Evolutionary conservation across 106 monocot genomes (phyloP), one percentile per base, ranked within the genome.

Genomic region (Allium fistulosum): DNA sequence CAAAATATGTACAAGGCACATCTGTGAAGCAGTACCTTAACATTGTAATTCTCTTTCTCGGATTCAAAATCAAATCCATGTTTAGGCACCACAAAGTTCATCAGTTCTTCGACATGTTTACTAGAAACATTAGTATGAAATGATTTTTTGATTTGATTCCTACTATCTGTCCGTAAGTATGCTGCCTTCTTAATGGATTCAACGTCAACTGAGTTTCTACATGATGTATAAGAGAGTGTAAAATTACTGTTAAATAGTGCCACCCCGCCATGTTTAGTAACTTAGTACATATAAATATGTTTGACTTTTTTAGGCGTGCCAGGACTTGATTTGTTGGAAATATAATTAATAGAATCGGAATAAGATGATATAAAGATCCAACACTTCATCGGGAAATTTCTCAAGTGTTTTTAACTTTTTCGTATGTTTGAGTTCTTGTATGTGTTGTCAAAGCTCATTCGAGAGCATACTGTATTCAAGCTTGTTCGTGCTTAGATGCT

Each of bases 11-110:
- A 37, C 8, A 52, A 52, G 17, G 3, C 53, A 15, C 67, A 50
- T 27, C 6, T 17, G 4, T 6, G 11, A 67, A 8, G n/a, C 37
- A 37, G 26, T 77, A 87, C 87, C 83, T 75, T 72, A 18, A 87
- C 77, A 77, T 77, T 51, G 61, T 80, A 83, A 62, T 71, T 58
- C n/a, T 87, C 87, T 60, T 78, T 83, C 57, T 72, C 67, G 9
- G 71, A 69, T 1, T 78, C 75, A 59, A 83, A 80, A 14, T 74
- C 62, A 61, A 87, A 65, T 13, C 80, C 80, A 72, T 61, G 49
- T 51, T 63, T 75, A 27, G 72, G 59, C 47, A 75, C 64, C 58
- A 69, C 46, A 17, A 52, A 48, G 66, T 69, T 27, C 61, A 72
- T 62, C 13, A 75, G 50, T 4, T 69, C 64, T 62, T 80, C 72